phyloP scores from a whole-genome alignment of 495 filamentous ascomycete genomes.

The Podospora comata region DNA sequence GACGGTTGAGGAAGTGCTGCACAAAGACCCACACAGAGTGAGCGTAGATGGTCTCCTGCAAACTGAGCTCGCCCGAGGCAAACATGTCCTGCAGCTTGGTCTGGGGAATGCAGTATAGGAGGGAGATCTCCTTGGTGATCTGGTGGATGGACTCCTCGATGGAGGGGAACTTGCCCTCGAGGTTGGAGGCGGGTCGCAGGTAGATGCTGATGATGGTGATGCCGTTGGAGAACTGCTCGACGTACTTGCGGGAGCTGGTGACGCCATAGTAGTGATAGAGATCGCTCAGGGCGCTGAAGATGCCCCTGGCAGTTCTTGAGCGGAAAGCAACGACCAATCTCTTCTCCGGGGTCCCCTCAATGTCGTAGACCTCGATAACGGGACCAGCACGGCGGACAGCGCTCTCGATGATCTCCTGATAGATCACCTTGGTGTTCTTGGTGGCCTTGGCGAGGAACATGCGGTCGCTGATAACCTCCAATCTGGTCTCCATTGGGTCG shows the following conservation, averaged over 20 bases:
- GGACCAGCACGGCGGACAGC: slow-evolving; percentile 80
- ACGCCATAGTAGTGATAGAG: slow-evolving; percentile 98
- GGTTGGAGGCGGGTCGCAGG: slow-evolving; percentile 64
- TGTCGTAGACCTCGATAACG: slow-evolving; percentile 96
- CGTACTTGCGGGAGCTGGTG: slow-evolving; percentile 93
- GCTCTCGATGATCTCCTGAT: slow-evolving; percentile 86
- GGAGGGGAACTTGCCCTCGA: slow-evolving; percentile 46
- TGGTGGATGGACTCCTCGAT: slow-evolving; percentile 96
- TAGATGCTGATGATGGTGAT: slow-evolving; percentile 96
- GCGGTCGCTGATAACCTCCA: slow-evolving; percentile 89
- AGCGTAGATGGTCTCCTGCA: slow-evolving; percentile 95
- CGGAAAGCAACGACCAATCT: slow-evolving; percentile 91
- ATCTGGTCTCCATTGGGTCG: slow-evolving; percentile 72
- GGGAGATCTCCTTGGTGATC: slow-evolving; percentile 96
- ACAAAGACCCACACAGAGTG: slow-evolving; percentile 98
- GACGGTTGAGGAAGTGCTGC: slow-evolving; percentile 92
- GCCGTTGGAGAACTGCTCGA: slow-evolving; percentile 98
- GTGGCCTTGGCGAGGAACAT: slow-evolving; percentile 94
- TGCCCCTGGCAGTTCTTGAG: slow-evolving; percentile 82
- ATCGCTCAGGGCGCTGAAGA: slow-evolving; percentile 94
- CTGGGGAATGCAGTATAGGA: slow-evolving; percentile 96
- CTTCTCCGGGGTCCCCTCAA: slow-evolving; percentile 86
- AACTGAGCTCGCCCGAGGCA: slow-evolving; percentile 78
- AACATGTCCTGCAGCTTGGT: slow-evolving; percentile 92
- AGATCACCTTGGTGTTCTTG: slow-evolving; percentile 89